A percentile compares a stretch with the other conserved stretches of the same genome.
Conservation (phyloP, 2,329 filamentous ascomycete species). For the Pochonia chlamydosporia region DNA sequence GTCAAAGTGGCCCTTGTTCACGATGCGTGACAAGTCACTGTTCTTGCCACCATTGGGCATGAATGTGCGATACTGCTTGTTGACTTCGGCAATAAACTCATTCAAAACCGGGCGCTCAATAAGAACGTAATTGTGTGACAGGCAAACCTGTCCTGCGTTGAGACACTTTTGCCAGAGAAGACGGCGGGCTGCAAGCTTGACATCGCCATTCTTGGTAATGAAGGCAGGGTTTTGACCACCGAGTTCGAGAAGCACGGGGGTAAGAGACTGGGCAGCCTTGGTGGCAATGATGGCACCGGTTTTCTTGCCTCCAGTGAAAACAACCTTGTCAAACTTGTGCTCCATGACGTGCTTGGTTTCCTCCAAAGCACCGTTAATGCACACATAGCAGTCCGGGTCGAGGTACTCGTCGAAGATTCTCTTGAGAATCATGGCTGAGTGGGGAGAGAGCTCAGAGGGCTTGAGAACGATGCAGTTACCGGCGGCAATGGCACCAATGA, state of each 20-base stretch:
- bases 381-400: conserved; percentile 68
- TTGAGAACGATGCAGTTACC: conserved; percentile 89
- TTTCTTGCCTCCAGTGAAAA: conserved; percentile 77
- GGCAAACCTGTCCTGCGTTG: conserved; percentile 86
- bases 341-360: conserved; percentile 79
- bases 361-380: conserved; percentile 74
- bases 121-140: conserved; percentile 88
- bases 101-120: conserved; percentile 70
- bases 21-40: conserved; percentile 77
- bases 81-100: conserved; percentile 68
- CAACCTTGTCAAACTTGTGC: conserved; percentile 95
- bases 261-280: conserved; percentile 84
- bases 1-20: conserved; percentile 73
- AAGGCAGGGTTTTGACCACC: conserved; percentile 91
- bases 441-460: conserved; percentile 77
- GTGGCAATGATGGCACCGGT: conserved; percentile 85
- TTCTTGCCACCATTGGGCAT: conserved; percentile 75
- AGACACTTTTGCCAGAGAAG: conserved; percentile 84
- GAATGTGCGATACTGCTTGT: conserved; percentile 66
- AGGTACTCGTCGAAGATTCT: conserved; percentile 71
- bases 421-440: conserved; percentile 71
- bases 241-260: conserved; percentile 83
- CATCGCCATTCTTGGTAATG: conserved; percentile 75
- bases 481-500: conserved; percentile 86
- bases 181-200: conserved; percentile 73